Percentiles rank a stretch among this genome's conserved stretches.
These are phyloP conservation scores for Pseudocercospora fuligena DNA, from an alignment of 2,329 filamentous ascomycete genomes.

Conservation along the genomic window DNA sequence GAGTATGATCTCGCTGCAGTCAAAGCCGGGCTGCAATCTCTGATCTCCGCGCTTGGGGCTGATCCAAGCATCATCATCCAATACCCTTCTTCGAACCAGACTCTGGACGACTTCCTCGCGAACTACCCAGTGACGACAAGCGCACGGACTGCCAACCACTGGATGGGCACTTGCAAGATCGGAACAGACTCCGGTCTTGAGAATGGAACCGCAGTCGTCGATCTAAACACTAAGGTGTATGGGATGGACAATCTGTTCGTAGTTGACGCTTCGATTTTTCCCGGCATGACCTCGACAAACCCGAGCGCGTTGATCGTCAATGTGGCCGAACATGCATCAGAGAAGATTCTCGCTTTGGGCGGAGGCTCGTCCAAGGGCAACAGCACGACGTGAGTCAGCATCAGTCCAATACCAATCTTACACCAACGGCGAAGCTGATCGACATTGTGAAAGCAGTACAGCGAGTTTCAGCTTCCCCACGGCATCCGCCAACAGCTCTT, in stretches of 20 bases:
- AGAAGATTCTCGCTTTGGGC: slow-evolving; percentile 54
- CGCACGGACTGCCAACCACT: slow-evolving; percentile 51
- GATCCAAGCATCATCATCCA: slow-evolving; percentile 62
- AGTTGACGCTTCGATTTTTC: slow-evolving; percentile 71
- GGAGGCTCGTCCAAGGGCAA: slow-evolving; percentile 4
- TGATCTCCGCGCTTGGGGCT: slow-evolving; percentile 59
- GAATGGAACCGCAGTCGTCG: slow-evolving; percentile 53
- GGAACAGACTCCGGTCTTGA: slow-evolving; percentile 51
- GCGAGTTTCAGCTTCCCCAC: background rate
- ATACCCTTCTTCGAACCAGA: slow-evolving; percentile 58
- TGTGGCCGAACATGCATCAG: slow-evolving; percentile 65
- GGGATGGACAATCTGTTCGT: slow-evolving; percentile 72
- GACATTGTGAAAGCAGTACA: slow-evolving; percentile 1
- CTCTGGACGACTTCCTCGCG: slow-evolving; percentile 60
- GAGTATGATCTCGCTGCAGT: slow-evolving; percentile 66
- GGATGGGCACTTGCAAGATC: slow-evolving; percentile 49
- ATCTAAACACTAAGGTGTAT: slow-evolving; percentile 56
- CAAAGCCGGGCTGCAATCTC: slow-evolving; percentile 66
- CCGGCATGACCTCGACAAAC: slow-evolving; percentile 71
- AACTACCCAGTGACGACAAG: slow-evolving; percentile 49
- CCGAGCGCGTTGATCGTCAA: slow-evolving; percentile 69
- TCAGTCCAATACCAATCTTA: background rate
- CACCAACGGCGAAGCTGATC: slow-evolving; percentile 8
- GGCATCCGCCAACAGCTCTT: background rate
- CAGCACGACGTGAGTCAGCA: slow-evolving; percentile 5